Evolutionary conservation across 257 asterid species (phyloP), one percentile per base, ranked within the genome.

Genomic region (Thymus quinquecostatus): DNA sequence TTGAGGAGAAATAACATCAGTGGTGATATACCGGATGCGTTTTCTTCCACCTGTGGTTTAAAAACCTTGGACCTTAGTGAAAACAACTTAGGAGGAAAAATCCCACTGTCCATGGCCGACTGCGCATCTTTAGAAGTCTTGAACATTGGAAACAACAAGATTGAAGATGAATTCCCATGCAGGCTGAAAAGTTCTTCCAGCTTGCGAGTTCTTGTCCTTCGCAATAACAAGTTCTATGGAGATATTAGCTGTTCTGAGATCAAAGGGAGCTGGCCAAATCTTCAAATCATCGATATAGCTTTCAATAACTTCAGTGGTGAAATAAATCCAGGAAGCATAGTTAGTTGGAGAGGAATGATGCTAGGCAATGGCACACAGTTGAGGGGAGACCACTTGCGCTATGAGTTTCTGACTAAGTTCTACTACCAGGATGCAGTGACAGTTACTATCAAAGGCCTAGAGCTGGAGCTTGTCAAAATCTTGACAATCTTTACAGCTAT

Each of bases 261-360:
- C 27, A 70, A 68, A 0, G 68, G 70, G 61, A 79, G 75, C 79
- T 89, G 92, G 96, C 71, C 84, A 2, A 78, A 81, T 71, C 87
- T 89, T 62, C 96, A 87, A 71, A 83, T 91, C 70, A 75, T 89
- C 10, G 90, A 89, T 54, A 29, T 89, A 44, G 78, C 95, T 47
- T 81, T 53, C 64, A 91, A 91, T 54, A 73, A 77, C 34, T 91
- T 91, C 77, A 69, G 29, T 10, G 92, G 95, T 0, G 1, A 38
- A 61, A 56, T 91, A 8, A 34, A 65, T 13, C 72, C 80, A 6
- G 1, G 9, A 10, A 74, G 74, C 66, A 77, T 87, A 60, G 44
- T 73, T 51, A 79, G 72, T 54, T 82, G 89, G 82, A 68, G 27
- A 30, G 87, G 83, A 53, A 84, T 91, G 89, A 53, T 12, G 34